A percentile compares a stretch with the other conserved stretches of the same genome.
phyloP scores from a whole-genome alignment of 345 rosid genomes.

The Eucalyptus cloeziana region DNA sequence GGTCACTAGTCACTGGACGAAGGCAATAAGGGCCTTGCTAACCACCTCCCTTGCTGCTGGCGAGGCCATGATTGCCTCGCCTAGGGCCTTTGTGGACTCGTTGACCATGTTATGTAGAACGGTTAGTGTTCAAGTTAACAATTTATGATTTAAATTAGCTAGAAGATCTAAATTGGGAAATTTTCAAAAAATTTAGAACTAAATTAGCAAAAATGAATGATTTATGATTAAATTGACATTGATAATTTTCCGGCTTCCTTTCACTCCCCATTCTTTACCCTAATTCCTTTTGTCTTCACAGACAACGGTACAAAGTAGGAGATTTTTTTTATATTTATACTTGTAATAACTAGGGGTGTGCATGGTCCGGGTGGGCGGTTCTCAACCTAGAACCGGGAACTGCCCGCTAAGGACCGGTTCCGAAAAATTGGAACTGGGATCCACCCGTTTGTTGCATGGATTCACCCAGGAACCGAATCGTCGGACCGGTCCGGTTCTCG shows the following conservation, averaged over 20 bases:
- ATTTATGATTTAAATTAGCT: no score
- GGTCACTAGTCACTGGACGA: rapidly evolving
- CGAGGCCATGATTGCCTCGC: not conserved
- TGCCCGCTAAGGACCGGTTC: no score
- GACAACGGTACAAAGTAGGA: not conserved
- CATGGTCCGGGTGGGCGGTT: no score
- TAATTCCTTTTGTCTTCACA: not conserved
- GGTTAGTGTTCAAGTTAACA: rapidly evolving
- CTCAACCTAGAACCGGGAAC: no score
- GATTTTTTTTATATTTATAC: not conserved
- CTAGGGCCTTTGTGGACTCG: not conserved
- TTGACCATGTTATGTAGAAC: rapidly evolving
- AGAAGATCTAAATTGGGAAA: rapidly evolving
- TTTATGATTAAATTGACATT: no score
- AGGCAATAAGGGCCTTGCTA: no score
- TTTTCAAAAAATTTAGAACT: not conserved
- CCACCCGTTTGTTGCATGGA: no score
- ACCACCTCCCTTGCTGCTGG: rapidly evolving
- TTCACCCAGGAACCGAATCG: no score
- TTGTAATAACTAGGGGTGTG: no score
- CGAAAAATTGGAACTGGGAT: no score
- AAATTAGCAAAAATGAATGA: rapidly evolving
- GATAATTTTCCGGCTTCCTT: no score
- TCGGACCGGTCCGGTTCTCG: no score
- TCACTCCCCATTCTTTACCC: not conserved